Conservation (phyloP, 306 rosid species). For the Prunus persica region DNA sequence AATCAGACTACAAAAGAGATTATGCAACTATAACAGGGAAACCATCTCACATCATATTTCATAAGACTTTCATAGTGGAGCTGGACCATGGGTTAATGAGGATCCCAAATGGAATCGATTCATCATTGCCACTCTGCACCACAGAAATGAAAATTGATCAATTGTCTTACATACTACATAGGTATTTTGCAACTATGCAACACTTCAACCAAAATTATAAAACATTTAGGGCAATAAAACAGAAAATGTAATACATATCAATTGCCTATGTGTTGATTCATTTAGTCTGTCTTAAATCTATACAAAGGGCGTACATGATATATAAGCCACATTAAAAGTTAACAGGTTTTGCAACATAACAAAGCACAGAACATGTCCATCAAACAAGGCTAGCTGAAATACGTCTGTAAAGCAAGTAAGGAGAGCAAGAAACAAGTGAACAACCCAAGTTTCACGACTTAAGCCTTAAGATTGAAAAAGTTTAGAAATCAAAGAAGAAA, state of each 20-base stretch:
- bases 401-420: not conserved
- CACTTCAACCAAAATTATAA: not conserved
- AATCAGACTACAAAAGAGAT: constrained; percentile 9
- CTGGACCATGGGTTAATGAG: constrained; percentile 78
- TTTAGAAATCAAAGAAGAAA: not conserved
- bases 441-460: not conserved
- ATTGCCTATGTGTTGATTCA: not conserved
- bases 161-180: not conserved
- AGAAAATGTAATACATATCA: not conserved
- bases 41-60: constrained; percentile 56
- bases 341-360: not conserved
- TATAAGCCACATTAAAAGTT: not conserved
- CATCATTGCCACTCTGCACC: constrained; percentile 47
- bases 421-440: not conserved
- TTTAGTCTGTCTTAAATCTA: not conserved
- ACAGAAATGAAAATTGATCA: constrained; percentile 18
- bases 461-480: not conserved
- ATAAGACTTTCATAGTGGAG: constrained; percentile 39
- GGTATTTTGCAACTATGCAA: not conserved
- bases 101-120: constrained; percentile 21
- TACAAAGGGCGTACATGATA: not conserved
- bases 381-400: not conserved
- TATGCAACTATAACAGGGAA: constrained; percentile 15
- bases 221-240: not conserved
- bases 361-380: not conserved